phyloP scores from a whole-genome alignment of 305 asterid genomes.

The Ilex paraguariensis region DNA sequence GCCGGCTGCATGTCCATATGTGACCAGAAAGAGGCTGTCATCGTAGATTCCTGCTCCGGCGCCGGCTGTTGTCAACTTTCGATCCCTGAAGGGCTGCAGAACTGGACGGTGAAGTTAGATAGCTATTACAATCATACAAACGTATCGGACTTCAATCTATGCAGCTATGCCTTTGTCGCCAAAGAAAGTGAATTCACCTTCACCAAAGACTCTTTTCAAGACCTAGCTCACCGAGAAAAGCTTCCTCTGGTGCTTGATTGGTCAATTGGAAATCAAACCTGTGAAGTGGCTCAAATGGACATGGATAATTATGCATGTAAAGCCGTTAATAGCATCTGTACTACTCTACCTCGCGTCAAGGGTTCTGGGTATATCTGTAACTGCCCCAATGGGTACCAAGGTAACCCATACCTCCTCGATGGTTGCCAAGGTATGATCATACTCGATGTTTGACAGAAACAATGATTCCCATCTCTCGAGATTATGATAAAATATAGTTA shows the following conservation, averaged over 20 bases:
- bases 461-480: neutral
- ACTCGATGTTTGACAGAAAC: neutral
- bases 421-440: neutral
- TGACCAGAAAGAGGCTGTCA: slow-evolving; percentile 6
- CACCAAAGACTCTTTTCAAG: neutral
- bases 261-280: neutral
- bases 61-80: slow-evolving; percentile 22
- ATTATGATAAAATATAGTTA: too few species aligned
- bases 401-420: neutral
- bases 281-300: neutral
- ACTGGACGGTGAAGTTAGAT: neutral
- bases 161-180: neutral
- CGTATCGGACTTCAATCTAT: neutral
- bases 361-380: neutral
- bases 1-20: slow-evolving; percentile 23
- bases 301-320: neutral
- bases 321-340: neutral
- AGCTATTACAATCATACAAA: neutral
- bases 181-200: neutral
- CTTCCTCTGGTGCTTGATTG: neutral
- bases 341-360: too few species aligned
- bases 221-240: neutral
- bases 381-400: neutral
- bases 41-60: slow-evolving; percentile 18
- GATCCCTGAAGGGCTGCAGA: neutral